Evolutionary conservation across 768 basidiomycete genomes (phyloP), one percentile per base, ranked within the genome.

Genomic region (Leccinum incarnatum): DNA sequence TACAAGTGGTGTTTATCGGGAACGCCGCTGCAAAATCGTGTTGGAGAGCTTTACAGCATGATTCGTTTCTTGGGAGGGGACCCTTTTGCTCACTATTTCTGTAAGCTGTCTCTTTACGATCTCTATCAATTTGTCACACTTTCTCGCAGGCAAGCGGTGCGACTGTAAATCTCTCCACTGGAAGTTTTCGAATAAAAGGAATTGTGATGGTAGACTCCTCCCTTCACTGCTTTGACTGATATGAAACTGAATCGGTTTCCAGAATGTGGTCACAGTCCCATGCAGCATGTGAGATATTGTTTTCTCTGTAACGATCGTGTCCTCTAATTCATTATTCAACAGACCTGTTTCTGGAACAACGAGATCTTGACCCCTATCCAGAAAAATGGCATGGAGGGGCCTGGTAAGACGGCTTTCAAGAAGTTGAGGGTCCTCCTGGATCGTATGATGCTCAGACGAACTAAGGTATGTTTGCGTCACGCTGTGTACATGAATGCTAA

Each of bases 271-370:
- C 92, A 94, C 67, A 88, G 83, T 61, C 92, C 92, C 0, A 93
- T 89, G 90, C 84, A 88, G 61, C 91, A 93, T 66, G 84, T 85
- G 53, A 29, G 83, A 77, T 34, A n/a, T 49, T 54, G 14, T 10
- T 54, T 40, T 15, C 12, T 40, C 29, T 52, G 15, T 57, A n/a
- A 4, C n/a, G 10, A 15, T 59, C 9, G 15, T 47, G 17, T 51
- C 10, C 9, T 51, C 57, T 59, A n/a, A 61, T 67, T 56, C 46
- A 32, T 51, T 40, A 29, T 23, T 48, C 46, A 15, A 29, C 52
- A 91, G 87, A 92, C 91, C 11, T 98, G 96, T 74, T 93, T 93
- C 73, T 98, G 96, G 92, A 96, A 97, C 72, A 92, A 89, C 62
- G 92, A 98, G 74, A 95, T 99, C 61, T 76, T 98, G 58, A 93